Percentiles rank a stretch among this genome's conserved stretches.
Conservation (phyloP, 192 early-diverging fungal genomes). For the Endogone sp. region DNA sequence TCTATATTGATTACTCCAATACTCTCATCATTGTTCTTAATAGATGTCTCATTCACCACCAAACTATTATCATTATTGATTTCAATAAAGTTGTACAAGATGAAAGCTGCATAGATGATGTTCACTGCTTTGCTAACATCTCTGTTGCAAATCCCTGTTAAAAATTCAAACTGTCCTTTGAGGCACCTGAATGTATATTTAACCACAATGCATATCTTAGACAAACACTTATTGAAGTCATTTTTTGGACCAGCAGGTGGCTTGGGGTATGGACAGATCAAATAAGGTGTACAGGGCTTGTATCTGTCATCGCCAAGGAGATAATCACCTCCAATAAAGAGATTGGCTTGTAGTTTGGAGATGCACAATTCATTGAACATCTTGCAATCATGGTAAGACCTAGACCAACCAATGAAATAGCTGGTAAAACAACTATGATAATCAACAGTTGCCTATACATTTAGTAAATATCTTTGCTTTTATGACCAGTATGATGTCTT, state of each 20-base stretch:
- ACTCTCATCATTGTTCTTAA: background rate
- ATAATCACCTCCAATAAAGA: background rate
- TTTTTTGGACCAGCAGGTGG: background rate
- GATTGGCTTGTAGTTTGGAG: background rate
- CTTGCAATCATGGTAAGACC: background rate
- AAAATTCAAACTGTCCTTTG: background rate
- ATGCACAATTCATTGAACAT: background rate
- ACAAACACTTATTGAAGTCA: background rate
- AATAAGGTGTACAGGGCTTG: background rate
- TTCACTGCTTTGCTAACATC: background rate
- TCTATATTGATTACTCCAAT: background rate
- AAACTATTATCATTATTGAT: background rate
- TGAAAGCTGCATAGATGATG: background rate
- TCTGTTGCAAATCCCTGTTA: background rate
- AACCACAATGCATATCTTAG: background rate
- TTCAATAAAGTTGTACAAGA: background rate
- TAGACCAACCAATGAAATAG: background rate
- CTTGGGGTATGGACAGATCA: background rate
- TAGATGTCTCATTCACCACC: background rate
- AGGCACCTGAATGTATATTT: background rate
- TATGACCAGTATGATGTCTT: background rate
- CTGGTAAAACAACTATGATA: background rate
- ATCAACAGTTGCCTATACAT: background rate
- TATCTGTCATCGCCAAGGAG: background rate
- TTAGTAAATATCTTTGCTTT: background rate